Evolutionary conservation across 1,284 basidiomycete species (phyloP).

Genomic region (Ganoderma meredithae): DNA sequence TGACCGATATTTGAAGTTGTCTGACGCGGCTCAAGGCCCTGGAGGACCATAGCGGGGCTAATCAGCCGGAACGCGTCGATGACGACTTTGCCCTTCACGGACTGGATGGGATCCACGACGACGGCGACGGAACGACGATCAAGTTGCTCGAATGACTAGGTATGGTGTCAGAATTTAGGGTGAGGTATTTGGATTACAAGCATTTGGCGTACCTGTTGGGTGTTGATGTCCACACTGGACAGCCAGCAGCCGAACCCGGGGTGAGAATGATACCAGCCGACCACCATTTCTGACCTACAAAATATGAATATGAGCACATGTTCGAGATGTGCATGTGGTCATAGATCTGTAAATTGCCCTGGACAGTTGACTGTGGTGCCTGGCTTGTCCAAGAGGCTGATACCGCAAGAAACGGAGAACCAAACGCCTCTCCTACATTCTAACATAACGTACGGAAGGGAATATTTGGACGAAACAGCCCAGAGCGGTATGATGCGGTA

Average conservation of each 20-base stretch:
- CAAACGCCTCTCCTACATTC: not conserved
- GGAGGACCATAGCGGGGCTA: conserved; percentile 84
- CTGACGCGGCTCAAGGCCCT: conserved; percentile 95
- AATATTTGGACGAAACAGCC: not conserved
- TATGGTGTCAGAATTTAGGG: not conserved
- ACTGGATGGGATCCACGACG: conserved; percentile 99
- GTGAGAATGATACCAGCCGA: conserved; percentile 99
- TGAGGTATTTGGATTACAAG: not conserved
- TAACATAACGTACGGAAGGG: not conserved
- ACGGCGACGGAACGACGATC: conserved; percentile 96
- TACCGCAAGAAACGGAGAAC: not conserved
- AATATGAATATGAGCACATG: conserved; percentile 41
- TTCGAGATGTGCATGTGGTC: not conserved
- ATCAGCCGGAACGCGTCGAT: conserved; percentile 99
- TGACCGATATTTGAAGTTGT: conserved; percentile 99
- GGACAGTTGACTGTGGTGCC: not conserved
- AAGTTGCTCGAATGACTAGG: conserved; percentile 95
- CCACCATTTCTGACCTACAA: conserved; percentile 91
- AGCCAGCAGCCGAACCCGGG: conserved; percentile 99
- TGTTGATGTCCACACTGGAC: conserved; percentile 99
- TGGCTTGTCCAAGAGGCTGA: not conserved
- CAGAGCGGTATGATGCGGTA: not conserved
- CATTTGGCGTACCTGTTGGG: conserved; percentile 78
- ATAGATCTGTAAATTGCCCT: not conserved
- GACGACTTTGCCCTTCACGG: conserved; percentile 98